Conservation (phyloP, 2,329 filamentous ascomycete species). For the Dichotomopilus funicola region DNA sequence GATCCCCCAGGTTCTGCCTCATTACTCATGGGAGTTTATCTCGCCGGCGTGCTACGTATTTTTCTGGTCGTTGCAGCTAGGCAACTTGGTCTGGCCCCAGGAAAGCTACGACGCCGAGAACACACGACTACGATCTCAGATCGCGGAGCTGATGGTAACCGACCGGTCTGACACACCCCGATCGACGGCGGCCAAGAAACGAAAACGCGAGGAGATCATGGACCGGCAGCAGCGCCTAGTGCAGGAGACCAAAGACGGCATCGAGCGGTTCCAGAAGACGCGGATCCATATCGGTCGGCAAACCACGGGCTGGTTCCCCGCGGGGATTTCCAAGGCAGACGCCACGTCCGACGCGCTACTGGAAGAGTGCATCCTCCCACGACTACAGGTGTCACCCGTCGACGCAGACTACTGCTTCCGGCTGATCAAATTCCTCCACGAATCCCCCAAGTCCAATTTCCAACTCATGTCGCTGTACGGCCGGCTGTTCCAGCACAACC, state of each 20-base stretch:
- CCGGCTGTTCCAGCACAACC: conserved; percentile 75
- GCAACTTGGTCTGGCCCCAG: conserved; percentile 71
- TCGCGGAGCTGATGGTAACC: conserved; percentile 54
- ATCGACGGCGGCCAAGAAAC: conserved; percentile 57
- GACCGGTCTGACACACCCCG: conserved; percentile 69
- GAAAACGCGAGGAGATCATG: conserved; percentile 61
- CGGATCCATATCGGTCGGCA: conserved; percentile 66
- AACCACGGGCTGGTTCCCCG: conserved; percentile 71
- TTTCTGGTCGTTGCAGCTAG: conserved; percentile 85
- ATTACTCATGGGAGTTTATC: conserved; percentile 61
- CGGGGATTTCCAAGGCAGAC: conserved; percentile 56
- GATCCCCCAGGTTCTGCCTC: conserved; percentile 55
- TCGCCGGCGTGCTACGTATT: conserved; percentile 78
- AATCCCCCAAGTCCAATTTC: conserved; percentile 77
- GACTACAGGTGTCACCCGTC: conserved; percentile 72
- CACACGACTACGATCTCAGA: conserved; percentile 59
- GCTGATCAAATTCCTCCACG: conserved; percentile 82
- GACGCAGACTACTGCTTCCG: conserved; percentile 87
- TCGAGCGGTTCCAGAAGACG: conserved; percentile 60
- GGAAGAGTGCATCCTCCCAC: conserved; percentile 88
- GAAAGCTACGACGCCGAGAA: conserved; percentile 74
- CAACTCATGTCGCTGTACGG: conserved; percentile 78
- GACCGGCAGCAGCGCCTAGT: conserved; percentile 63
- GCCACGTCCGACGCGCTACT: conserved; percentile 69
- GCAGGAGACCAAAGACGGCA: conserved; percentile 66